Conservation (phyloP, 106 monocot species). For the Acanthochlamys bracteata region DNA sequence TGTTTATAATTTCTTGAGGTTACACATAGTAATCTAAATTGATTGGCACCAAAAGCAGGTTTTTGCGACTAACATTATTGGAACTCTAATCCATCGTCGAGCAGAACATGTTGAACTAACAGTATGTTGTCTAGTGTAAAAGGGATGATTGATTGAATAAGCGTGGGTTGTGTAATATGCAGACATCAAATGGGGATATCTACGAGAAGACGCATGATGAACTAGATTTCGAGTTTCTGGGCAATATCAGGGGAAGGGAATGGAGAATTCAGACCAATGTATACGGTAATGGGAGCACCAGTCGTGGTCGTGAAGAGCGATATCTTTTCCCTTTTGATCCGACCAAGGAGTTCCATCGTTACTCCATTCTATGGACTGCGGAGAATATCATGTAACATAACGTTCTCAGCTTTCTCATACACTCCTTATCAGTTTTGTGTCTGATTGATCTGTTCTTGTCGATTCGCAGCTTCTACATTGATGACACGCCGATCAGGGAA, state of each 20-base stretch:
- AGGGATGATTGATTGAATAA: neutral
- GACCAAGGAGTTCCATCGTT: conserved; percentile 62
- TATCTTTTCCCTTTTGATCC: conserved; percentile 77
- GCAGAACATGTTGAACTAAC: neutral
- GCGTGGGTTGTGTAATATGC: neutral
- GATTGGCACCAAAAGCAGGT: too few species aligned
- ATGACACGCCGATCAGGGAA: conserved; percentile 72
- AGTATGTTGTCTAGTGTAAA: neutral
- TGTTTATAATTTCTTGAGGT: too few species aligned
- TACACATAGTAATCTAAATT: too few species aligned
- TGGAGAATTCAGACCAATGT: conserved; percentile 89
- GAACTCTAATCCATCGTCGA: too few species aligned
- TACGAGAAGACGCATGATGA: conserved; percentile 86
- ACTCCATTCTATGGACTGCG: conserved; percentile 75
- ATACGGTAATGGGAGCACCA: conserved; percentile 88
- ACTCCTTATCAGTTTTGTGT: neutral
- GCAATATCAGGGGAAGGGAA: conserved; percentile 62
- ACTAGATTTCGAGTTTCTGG: conserved; percentile 90
- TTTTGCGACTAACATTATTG: too few species aligned
- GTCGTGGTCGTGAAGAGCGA: conserved; percentile 77
- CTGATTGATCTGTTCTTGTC: neutral
- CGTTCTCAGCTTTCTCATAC: neutral
- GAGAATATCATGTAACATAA: conserved; percentile 42
- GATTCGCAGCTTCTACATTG: conserved; percentile 61
- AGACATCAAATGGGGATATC: conserved; percentile 80